Base-by-base conservation (phyloP, 768 basidiomycete species). In the Tylopilus sp. region DNA sequence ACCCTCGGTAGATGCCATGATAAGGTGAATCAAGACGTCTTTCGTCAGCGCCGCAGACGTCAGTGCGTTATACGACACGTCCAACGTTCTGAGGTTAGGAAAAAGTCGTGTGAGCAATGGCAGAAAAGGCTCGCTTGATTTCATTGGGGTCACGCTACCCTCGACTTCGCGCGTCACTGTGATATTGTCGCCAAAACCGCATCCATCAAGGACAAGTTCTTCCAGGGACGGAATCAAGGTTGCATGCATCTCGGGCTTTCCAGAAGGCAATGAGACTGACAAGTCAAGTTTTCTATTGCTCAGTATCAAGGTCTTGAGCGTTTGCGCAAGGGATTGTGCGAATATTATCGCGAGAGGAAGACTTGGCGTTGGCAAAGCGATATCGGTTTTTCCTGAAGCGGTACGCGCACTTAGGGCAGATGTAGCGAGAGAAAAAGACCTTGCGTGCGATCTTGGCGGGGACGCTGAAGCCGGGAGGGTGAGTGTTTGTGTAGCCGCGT, bases 151-250 rank as follows among this genome's bases (percentile, higher is more conserved):
- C 3, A 71, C 63, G n/a, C 61, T 62, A 1, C 70, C 65, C 5
- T 68, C 70, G 14, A 65, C 60, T 13, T 55, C 63, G 53, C 71
- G 73, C 14, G 76, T 66, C 14, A 86, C 76, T 1, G 79, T 53
- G n/a, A 90, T 76, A 2, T 66, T 60, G 61, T 91, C 86, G 16
- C 75, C 63, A 8, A 93, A 72, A 52, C 81, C 81, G 61, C 91
- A 93, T 6, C 85, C 86, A 62, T 88, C 86, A 36, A 92, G 67
- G 57, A 75, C 74, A 11, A 93, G 78, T 62, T 91, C 91, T 64
- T 92, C 89, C 29, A 93, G 70, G 30, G 67, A 71, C 0, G 88
- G 88, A 28, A 93, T 70, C 45, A 83, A 71, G 1, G 71, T 72
- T n/a, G 50, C 69, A 45, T 44, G 68, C 63, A n/a, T 52, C 14